Conservation (phyloP, 1,284 basidiomycete genomes). For the Gymnopus androsaceus region DNA sequence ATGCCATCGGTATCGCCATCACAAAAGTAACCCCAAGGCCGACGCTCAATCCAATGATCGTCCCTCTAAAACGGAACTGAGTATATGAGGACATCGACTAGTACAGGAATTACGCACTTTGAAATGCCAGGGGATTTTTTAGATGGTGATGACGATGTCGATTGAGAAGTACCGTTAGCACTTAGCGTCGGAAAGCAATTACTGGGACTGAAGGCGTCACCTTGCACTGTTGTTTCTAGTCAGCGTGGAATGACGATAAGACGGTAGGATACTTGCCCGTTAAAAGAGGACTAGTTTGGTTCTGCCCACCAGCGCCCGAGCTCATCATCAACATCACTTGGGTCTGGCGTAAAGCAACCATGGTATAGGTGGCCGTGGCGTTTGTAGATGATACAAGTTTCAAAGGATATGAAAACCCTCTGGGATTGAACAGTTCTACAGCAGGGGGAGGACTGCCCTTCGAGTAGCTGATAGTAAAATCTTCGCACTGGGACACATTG, state of each 20-base stretch:
- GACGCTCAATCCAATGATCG: slow-evolving; percentile 46
- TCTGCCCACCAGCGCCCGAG: slow-evolving; percentile 31
- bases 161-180: neutral
- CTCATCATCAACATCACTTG: slow-evolving; percentile 43
- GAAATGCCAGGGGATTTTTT: slow-evolving; percentile 18
- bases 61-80: slow-evolving; percentile 28
- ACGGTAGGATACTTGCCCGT: slow-evolving; percentile 29
- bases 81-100: slow-evolving; percentile 3
- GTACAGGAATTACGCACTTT: slow-evolving; percentile 21
- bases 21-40: slow-evolving; percentile 41
- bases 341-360: slow-evolving; percentile 40
- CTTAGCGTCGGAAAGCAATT: slow-evolving; percentile 22
- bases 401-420: slow-evolving; percentile 40
- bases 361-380: slow-evolving; percentile 42
- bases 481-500: slow-evolving; percentile 50
- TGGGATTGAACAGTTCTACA: slow-evolving; percentile 48
- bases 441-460: slow-evolving; percentile 38
- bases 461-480: slow-evolving; percentile 47
- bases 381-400: slow-evolving; percentile 24
- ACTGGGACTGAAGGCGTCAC: slow-evolving; percentile 28
- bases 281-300: slow-evolving; percentile 37
- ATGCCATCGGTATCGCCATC: slow-evolving; percentile 41
- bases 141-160: neutral
- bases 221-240: slow-evolving; percentile 26
- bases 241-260: neutral